phyloP scores from a whole-genome alignment of 1,284 basidiomycete genomes.

The Microbotryum intermedium region DNA sequence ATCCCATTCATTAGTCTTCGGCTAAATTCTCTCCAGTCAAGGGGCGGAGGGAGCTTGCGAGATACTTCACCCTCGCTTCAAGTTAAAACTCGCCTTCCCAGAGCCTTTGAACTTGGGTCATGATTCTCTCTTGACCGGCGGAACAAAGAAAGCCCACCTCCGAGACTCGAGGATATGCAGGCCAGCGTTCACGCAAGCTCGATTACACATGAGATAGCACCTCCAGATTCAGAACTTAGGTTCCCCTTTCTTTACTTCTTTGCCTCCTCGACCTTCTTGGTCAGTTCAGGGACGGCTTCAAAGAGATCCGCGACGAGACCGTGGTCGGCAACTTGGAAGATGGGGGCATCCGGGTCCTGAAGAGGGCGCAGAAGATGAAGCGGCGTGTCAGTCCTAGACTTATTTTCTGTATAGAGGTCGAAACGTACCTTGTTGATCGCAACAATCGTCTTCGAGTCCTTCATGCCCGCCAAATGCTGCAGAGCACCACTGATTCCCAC shows the following conservation, averaged over 20 bases:
- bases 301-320: slow-evolving; percentile 84
- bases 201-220: no score
- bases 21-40: no score
- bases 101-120: no score
- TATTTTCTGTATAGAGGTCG: background rate
- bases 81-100: no score
- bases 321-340: slow-evolving; percentile 96
- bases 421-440: slow-evolving; percentile 83
- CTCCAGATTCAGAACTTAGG: no score
- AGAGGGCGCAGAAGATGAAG: slow-evolving; percentile 20
- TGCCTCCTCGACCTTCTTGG: slow-evolving; percentile 64
- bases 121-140: no score
- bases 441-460: slow-evolving; percentile 96
- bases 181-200: no score
- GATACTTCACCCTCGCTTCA: no score
- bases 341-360: slow-evolving; percentile 92
- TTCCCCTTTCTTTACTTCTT: slow-evolving; percentile 5
- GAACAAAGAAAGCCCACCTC: no score
- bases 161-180: no score
- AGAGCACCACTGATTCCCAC: slow-evolving; percentile 97
- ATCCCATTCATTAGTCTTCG: no score
- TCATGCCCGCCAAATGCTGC: slow-evolving; percentile 99
- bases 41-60: no score
- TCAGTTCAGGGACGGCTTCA: slow-evolving; percentile 76
- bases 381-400: background rate